Base-by-base conservation (phyloP, 2,329 filamentous ascomycete genomes). In the Aspergillus sp. region DNA sequence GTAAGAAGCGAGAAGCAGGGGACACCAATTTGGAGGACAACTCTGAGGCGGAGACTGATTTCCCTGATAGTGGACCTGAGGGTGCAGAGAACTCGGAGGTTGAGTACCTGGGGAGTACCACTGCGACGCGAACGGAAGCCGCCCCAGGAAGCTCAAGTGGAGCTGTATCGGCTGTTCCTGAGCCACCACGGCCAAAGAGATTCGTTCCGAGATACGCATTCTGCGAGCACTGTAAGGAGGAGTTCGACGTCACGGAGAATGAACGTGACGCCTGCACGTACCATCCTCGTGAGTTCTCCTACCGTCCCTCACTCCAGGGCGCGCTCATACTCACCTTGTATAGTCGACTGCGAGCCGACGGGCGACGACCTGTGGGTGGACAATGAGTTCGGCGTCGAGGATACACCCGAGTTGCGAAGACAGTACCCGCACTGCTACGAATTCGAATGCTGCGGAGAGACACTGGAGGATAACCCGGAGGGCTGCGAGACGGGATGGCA, bases 201-300 rank as follows among this genome's bases (percentile, higher is more conserved):
- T 13, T 41, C 2, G 25, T 50, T 7, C 23, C 48, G 4, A 38
- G 56, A n/a, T 59, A 59, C 25, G 38, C 56, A 0, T 34, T 34
- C 38, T 59, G 56, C 38, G 2, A 3, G 22, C 53, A 58, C 22
- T 58, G 56, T 17, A 19, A 45, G 8, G 17, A 46, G 8, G 56
- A 58, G 6, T 58, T 52, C 22, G 56, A 58, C 23, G 56, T 58
- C 22, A 58, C 30, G 5, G 22, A 46, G 17, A 58, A 58, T 22
- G 31, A 11, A 3, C 47, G 56, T 23, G 19, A 28, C 13, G 45
- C 31, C 22, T 58, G 56, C 38, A 58, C 23, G 17, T 50, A 30
- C 25, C 48, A 50, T 19, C 47, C 48, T 6, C 15, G 48, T 58
- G 51, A 45, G 56, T 23, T 1, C 8, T 38, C 31, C 9, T 7